Base-by-base conservation (phyloP, 352 stramenopile species). In the Phytophthora palmivora region DNA sequence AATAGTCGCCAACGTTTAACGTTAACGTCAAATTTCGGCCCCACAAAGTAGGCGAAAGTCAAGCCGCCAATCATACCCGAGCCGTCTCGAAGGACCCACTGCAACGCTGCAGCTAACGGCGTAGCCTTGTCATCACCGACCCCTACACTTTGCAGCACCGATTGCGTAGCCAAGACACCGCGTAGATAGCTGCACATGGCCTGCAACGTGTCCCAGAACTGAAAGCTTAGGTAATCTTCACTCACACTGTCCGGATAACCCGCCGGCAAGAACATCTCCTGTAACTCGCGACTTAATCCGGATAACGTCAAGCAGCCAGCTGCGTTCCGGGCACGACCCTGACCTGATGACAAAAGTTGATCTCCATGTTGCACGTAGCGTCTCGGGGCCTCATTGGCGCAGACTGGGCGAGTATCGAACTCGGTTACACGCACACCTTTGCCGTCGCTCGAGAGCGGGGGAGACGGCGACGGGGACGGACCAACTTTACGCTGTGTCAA, bases 1-100 rank as follows among this genome's bases (percentile, higher is more conserved):
- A 98, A 97, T 0, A 99, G 79, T 24, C 96, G 79, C 87, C 96
- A 99, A 74, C 97, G 88, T 79, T 98, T 98, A 39, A 98, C 94
- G 74, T 98, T 92, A 14, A 89, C 70, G 80, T 98, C 96, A 58
- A 98, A 98, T 38, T 96, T 87, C 0, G 82, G 77, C 0, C 81
- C 88, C 10, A 91, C 89, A 6, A 87, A 42, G 72, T 98, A 98
- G n/a, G 92, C 92, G 78, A 98, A 98, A 2, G 95, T 74, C 21
- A 99, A 80, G 10, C 94, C 95, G 10, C 91, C 94, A 47, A 98
- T 85, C 84, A 93, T 93, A 15, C 84, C 84, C 19, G 82, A 91
- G 32, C 84, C 84, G 59, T 93, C 84, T 11, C 84, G 64, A 1
- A 93, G 55, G 21, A 93, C 84, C 84, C 84, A 93, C 49, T 93